Conservation (phyloP, 2,329 filamentous ascomycete genomes). For the Fusarium protoensiforme region DNA sequence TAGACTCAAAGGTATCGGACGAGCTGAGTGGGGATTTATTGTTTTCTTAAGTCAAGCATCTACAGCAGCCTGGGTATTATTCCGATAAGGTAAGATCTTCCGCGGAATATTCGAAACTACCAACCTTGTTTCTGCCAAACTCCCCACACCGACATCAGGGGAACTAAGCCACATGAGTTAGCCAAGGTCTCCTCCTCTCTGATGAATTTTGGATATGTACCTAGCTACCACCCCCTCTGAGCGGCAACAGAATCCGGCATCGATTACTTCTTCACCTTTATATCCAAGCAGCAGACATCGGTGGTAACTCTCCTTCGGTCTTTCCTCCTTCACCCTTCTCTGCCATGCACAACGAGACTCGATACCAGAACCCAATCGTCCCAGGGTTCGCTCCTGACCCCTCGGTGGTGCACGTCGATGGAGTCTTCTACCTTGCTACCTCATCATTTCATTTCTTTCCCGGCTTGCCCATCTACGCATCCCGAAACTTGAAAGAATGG, state of each 20-base stretch:
- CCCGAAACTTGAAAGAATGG: constrained; percentile 15
- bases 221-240: background rate
- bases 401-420: constrained; percentile 22
- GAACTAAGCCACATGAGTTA: background rate
- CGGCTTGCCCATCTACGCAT: constrained; percentile 24
- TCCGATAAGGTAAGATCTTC: background rate
- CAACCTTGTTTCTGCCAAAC: background rate
- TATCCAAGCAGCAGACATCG: background rate
- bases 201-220: background rate
- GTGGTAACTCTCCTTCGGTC: background rate
- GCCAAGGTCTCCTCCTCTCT: background rate
- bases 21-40: background rate
- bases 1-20: background rate
- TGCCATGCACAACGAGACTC: background rate
- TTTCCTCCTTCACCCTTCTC: background rate
- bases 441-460: constrained; percentile 30
- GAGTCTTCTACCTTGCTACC: constrained; percentile 20
- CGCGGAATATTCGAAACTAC: background rate
- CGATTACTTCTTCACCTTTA: background rate
- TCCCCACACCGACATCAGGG: background rate
- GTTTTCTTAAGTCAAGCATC: background rate
- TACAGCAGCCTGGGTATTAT: background rate
- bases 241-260: background rate
- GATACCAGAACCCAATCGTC: constrained; percentile 12
- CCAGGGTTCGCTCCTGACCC: constrained; percentile 24